Base-by-base conservation (phyloP, 768 basidiomycete species). In the Royoungia palumana region DNA sequence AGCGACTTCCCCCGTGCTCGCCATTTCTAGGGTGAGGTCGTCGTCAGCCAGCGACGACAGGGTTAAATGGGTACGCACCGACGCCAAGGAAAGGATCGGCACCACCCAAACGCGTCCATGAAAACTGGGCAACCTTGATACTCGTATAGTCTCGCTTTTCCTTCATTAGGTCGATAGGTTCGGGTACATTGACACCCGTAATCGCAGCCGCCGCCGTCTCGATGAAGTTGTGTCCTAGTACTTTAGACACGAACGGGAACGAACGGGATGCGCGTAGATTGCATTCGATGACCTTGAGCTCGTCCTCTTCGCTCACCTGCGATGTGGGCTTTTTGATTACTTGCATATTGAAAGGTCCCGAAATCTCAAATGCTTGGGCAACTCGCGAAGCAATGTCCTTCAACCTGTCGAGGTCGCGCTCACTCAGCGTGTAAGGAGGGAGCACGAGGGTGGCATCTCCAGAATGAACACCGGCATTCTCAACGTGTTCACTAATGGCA, bases 341-440 rank as follows among this genome's bases (percentile, higher is more conserved):
- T 70, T 99, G 96, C 94, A 99, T 99, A 70, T 99, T 99, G 84
- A 84, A 99, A 7, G 96, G 96, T 30, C 96, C 96, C 22, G 93
- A 96, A 45, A 99, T 98, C 61, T 96, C 78, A 70, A 98, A 96
- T 10, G 94, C 96, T 34, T 77, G 75, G 28, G 93, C 95, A 53
- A 99, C 94, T 73, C 96, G 97, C 69, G 90, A 82, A 0, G 95
- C 92, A 52, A 98, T 97, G 43, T 77, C 80, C 75, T 97, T 98
- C 54, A 97, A 76, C 49, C 94, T 90, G 9, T 75, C 76, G 74
- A 99, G 83, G 59, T 98, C 96, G 22, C 64, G 62, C 38, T 81
- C 75, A 38, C 72, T 69, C 35, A 98, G 75, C 0, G 91, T 89
- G 75, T 89, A 87, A 3, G 96, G 96, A 35, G 96, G 96, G 6